Percentiles rank a stretch among this genome's conserved stretches.
These are phyloP conservation scores for Barnettozyma salicaria DNA, from an alignment of 805 yeast genomes.

Conservation along the genomic window DNA sequence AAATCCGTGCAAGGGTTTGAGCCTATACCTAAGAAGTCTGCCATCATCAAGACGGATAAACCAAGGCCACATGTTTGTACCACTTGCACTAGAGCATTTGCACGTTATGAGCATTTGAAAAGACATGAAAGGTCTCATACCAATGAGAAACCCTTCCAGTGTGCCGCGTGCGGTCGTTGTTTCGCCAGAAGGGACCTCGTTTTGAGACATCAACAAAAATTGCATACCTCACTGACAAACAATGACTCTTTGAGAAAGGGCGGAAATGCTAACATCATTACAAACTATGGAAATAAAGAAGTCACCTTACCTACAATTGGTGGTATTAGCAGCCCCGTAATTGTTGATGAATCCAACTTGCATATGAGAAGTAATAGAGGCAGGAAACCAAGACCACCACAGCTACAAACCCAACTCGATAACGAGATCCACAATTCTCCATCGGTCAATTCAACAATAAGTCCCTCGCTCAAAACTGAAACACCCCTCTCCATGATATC, in stretches of 20 bases:
- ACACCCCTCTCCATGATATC: background rate
- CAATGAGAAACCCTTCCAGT: conserved; percentile 91
- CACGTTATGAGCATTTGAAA: conserved; percentile 87
- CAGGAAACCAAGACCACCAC: background rate
- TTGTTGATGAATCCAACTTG: conserved; percentile 2
- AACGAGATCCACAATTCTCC: conserved; percentile 1
- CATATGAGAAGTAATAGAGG: conserved; percentile 1
- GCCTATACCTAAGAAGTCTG: conserved; percentile 84
- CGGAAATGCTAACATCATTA: conserved; percentile 31
- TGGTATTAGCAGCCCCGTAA: conserved; percentile 5
- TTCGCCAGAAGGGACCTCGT: conserved; percentile 88
- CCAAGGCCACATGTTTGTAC: conserved; percentile 91
- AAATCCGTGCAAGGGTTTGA: conserved; percentile 32
- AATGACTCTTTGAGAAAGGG: conserved; percentile 29
- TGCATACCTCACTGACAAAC: conserved; percentile 54
- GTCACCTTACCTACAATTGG: conserved; percentile 31
- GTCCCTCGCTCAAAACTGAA: background rate
- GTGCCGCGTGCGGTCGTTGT: conserved; percentile 94
- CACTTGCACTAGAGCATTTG: conserved; percentile 92
- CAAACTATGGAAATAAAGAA: conserved; percentile 35
- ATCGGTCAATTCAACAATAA: background rate
- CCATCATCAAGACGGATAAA: conserved; percentile 80
- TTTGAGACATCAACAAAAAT: conserved; percentile 89
- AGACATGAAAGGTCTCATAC: conserved; percentile 94
- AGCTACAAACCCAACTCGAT: background rate